These are phyloP conservation scores for Microbotryomycetes sp. DNA, from an alignment of 1,284 basidiomycete species.

Conservation along the genomic window DNA sequence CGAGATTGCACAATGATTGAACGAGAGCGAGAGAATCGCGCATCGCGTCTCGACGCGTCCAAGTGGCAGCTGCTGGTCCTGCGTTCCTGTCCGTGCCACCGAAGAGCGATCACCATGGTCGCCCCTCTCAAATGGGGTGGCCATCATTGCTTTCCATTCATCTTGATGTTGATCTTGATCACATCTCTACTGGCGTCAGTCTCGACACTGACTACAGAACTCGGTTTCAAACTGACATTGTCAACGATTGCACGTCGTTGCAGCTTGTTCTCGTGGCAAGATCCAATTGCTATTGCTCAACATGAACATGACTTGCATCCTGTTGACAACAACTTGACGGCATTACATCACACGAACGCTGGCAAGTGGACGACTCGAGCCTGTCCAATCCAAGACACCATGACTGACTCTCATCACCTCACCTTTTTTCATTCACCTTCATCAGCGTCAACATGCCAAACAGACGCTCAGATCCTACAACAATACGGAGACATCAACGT, in stretches of 20 bases:
- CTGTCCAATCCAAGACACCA: not conserved
- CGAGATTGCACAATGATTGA: no score
- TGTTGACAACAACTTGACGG: not conserved
- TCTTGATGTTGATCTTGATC: not conserved
- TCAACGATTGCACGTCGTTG: not conserved
- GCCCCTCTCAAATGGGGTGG: not conserved
- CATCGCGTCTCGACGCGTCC: not conserved
- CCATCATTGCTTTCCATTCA: not conserved
- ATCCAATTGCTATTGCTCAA: not conserved
- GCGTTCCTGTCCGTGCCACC: not conserved
- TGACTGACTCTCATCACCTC: no score
- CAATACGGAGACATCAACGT: conserved; percentile 10
- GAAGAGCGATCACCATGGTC: no score
- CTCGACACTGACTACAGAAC: no score
- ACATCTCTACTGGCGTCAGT: not conserved
- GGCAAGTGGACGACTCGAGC: not conserved
- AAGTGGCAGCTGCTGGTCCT: no score
- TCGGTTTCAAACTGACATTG: no score
- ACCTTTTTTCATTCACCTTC: no score
- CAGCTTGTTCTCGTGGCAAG: not conserved
- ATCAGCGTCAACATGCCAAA: not conserved
- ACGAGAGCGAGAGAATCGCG: no score
- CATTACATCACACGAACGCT: not conserved
- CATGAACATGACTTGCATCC: not conserved
- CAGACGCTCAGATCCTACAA: not conserved